A percentile compares a stretch with the other conserved stretches of the same genome.
Evolutionary conservation across 1,284 basidiomycete genomes (phyloP).

Genomic region (Sporisorium sorghi): DNA sequence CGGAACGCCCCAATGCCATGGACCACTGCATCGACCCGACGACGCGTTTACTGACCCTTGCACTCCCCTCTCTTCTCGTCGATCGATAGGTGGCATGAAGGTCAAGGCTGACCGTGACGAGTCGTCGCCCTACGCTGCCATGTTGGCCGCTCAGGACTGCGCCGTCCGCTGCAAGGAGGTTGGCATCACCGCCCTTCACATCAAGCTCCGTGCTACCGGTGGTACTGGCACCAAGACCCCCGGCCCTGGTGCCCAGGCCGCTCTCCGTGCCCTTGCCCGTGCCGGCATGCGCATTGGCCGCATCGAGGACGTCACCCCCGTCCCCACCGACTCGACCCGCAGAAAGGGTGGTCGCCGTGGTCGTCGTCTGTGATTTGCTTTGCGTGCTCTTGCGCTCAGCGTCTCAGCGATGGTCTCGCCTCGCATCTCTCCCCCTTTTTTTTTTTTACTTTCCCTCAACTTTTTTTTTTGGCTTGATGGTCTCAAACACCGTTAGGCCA

Average conservation of each 20-base stretch:
- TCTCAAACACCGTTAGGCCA: conserved; percentile 26
- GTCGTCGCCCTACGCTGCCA: conserved; percentile 98
- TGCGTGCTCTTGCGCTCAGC: conserved; percentile 11
- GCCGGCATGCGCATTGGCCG: conserved; percentile 98
- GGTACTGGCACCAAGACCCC: conserved; percentile 99
- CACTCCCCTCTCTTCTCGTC: neutral
- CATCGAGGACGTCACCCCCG: conserved; percentile 91
- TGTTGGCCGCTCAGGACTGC: conserved; percentile 98
- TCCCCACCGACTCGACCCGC: conserved; percentile 96
- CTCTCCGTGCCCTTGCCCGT: conserved; percentile 97
- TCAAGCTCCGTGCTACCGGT: conserved; percentile 98
- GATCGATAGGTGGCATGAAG: conserved; percentile 89
- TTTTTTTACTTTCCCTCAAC: neutral
- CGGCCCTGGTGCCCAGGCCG: conserved; percentile 96
- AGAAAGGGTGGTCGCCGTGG: conserved; percentile 99
- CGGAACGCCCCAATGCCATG: neutral
- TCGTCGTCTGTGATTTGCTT: conserved; percentile 82
- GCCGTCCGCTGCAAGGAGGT: conserved; percentile 97
- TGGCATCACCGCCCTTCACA: conserved; percentile 95
- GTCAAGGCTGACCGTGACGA: conserved; percentile 99
- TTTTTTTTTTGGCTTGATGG: conserved; percentile 29
- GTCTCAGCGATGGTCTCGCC: conserved; percentile 8
- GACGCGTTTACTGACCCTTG: conserved; percentile 6
- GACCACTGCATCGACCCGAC: neutral
- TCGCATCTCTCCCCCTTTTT: neutral